Base-by-base conservation (phyloP, 129 eudicot genomes). In the Tagetes patula region DNA sequence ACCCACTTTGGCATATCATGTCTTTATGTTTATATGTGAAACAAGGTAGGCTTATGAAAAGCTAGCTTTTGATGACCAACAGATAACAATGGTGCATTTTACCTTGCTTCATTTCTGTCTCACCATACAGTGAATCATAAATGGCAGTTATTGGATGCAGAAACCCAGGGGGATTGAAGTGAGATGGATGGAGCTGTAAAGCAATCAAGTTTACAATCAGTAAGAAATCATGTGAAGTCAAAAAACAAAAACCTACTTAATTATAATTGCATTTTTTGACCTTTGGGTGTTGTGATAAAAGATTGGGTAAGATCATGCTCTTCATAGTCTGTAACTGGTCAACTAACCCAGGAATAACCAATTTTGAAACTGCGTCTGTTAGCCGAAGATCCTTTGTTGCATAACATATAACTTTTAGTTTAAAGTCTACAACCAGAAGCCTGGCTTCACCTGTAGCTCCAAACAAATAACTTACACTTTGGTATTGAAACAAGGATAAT, bases 91-190 rank as follows among this genome's bases (percentile, higher is more conserved):
- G 38, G 31, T 34, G 41, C 38, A 48, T 11, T 60, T 36, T 77
- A 95, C 97, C 99, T 91, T 95, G 99, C 83, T 91, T 91, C 81
- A 86, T 73, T 78, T 95, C 99, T 33, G 88, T 88, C 86, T 95
- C 99, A 45, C 99, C 97, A 72, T 95, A 95, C 71, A 80, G 77
- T 54, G 84, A 78, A 66, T 91, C 99, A 79, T 95, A 95, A 50
- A 84, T 68, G 59, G 84, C 94, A 76, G 97, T 88, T 60, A 95
- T 47, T 30, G 97, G 99, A 86, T 86, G 97, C 34, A 85, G 69
- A 75, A 91, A 76, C 33, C 94, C 97, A 9, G 95, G 83, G 70
- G 97, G 99, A 65, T 73, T 82, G 87, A 90, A 95, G 84, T 95
- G 97, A 83, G 82, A 91, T 33, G 97, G 90, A 69, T 75, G 83